These are phyloP conservation scores for Lithohypha guttulata DNA, from an alignment of 2,329 filamentous ascomycete genomes.

Conservation along the genomic window DNA sequence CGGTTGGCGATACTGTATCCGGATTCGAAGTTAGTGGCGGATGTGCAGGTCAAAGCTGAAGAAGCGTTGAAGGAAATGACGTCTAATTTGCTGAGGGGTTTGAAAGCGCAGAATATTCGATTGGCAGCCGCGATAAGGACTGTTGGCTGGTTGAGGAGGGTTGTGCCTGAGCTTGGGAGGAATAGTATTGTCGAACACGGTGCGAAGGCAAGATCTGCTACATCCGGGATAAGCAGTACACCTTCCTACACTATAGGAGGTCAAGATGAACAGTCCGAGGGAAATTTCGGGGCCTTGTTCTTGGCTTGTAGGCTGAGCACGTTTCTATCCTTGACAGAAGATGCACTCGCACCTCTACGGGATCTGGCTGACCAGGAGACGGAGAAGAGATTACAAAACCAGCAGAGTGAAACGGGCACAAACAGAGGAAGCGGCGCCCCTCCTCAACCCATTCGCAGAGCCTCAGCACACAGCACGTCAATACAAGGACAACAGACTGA, in stretches of 20 bases:
- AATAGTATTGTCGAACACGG: background rate
- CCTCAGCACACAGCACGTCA: constrained; percentile 8
- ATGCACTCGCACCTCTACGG: constrained; percentile 68
- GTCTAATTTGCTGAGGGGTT: constrained; percentile 64
- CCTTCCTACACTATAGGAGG: background rate
- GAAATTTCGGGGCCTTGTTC: constrained; percentile 71
- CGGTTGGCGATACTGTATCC: constrained; percentile 75
- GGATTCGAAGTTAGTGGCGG: constrained; percentile 60
- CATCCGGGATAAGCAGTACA: background rate
- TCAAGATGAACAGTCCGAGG: constrained; percentile 38
- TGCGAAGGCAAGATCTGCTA: background rate
- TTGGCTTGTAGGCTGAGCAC: constrained; percentile 76
- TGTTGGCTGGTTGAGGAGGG: constrained; percentile 78
- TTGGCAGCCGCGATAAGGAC: constrained; percentile 83
- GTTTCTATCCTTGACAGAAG: constrained; percentile 62
- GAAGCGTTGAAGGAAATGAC: constrained; percentile 82
- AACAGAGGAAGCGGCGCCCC: background rate
- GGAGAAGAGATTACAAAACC: constrained; percentile 29
- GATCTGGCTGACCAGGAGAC: constrained; percentile 85
- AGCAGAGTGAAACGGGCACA: constrained; percentile 15
- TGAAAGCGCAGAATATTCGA: constrained; percentile 64
- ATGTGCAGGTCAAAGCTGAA: constrained; percentile 67
- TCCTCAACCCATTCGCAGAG: constrained; percentile 6
- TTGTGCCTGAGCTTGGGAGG: constrained; percentile 65
- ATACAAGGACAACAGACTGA: constrained; percentile 76